These are phyloP conservation scores for Annona squamosa DNA, from an alignment of 164 flowering plant species.

Conservation along the genomic window DNA sequence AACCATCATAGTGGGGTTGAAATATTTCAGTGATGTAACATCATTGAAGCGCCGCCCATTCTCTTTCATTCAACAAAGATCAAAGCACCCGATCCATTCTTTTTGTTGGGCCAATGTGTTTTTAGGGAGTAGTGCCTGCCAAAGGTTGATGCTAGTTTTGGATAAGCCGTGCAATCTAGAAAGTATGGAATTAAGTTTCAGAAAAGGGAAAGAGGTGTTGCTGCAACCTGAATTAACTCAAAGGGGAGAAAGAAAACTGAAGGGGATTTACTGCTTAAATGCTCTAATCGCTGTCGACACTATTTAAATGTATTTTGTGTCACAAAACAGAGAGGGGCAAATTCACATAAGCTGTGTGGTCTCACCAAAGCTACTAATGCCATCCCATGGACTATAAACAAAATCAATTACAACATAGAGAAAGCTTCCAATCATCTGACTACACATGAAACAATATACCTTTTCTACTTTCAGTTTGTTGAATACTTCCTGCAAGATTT, in stretches of 20 bases:
- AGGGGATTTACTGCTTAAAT: too few relatives aligned
- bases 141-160: neutral
- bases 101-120: too few relatives aligned
- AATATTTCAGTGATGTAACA: too few relatives aligned
- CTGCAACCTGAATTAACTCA: neutral
- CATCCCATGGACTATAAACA: neutral
- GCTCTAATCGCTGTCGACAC: too few relatives aligned
- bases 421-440: neutral
- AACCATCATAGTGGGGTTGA: too few relatives aligned
- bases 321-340: neutral
- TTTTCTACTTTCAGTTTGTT: conserved; percentile 73
- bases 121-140: neutral
- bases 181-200: neutral
- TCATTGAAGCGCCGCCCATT: too few relatives aligned
- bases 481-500: conserved; percentile 82
- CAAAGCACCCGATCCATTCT: too few relatives aligned
- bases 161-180: neutral
- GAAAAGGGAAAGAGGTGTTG: neutral
- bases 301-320: neutral
- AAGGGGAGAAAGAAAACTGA: neutral
- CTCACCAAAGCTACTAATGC: too few relatives aligned
- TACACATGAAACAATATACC: conserved; percentile 28
- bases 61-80: too few relatives aligned
- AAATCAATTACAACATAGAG: neutral
- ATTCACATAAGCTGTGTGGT: too few relatives aligned